Base-by-base conservation (phyloP, 176 grass and related monocot species). In the Cenchrus purpureus region DNA sequence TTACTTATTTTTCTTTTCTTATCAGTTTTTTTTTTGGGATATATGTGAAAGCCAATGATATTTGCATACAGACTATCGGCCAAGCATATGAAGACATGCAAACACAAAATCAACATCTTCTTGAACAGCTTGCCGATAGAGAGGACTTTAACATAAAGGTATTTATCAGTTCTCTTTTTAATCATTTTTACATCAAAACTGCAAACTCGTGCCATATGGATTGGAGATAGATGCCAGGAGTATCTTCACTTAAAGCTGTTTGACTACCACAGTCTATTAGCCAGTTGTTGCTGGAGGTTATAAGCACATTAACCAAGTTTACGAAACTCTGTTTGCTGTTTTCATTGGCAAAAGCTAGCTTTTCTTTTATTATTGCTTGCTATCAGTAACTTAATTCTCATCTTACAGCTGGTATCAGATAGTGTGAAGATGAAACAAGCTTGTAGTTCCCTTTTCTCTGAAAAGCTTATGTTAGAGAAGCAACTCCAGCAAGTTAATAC, bases 21-120 rank as follows among this genome's bases (percentile, higher is more conserved):
- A 52, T 19, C 68, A 81, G 25, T 76, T 78, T 58, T 88, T 44
- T 79, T 20, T 51, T 51, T 14, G 0, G 83, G 71, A 65, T 77
- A 73, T 59, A 49, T 25, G 64, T 84, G 32, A 85, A 80, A 80
- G 42, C 78, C 56, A 83, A 77, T 78, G 61, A 51, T 86, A 29
- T 82, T 85, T 72, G 84, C 55, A 56, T 71, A 68, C 80, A 98
- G 96, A 95, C 93, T 83, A 94, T 98, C 61, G 96, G 96, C 77
- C 96, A 98, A 98, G 96, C 96, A 63, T 98, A 98, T 49, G 96
- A 98, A 92, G 96, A 98, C 85, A 98, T 98, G 96, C 93, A 95
- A 85, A 89, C 89, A 54, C 96, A 98, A 83, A 92, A 95, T 68
- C 96, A 98, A 66, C 89, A 89, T 85, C 92, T 98, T 82, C 92